Evolutionary conservation across 345 rosid species (phyloP).

Genomic region (Hibiscus mutabilis): DNA sequence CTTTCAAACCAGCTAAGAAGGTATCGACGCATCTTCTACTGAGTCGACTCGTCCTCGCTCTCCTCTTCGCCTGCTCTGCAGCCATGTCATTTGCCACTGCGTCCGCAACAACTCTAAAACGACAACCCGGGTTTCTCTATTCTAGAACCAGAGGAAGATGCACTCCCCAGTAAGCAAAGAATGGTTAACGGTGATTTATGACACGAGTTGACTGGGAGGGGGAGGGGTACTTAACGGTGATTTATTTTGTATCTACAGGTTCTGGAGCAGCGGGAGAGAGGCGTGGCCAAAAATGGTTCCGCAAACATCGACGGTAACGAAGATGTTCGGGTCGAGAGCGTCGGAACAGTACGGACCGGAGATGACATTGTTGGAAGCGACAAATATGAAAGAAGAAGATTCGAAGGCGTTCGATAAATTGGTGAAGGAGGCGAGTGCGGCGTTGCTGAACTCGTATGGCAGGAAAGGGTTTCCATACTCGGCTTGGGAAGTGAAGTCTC

Average conservation of each 20-base stretch:
- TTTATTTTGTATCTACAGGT: slow-evolving; percentile 29
- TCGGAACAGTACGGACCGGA: slow-evolving; percentile 66
- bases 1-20: background rate
- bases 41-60: slow-evolving; percentile 21
- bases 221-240: no score
- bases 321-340: slow-evolving; percentile 62
- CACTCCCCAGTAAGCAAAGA: slow-evolving; percentile 41
- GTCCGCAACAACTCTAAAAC: background rate
- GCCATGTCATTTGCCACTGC: slow-evolving; percentile 10
- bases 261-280: slow-evolving; percentile 74
- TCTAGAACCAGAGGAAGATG: slow-evolving; percentile 68
- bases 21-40: slow-evolving; percentile 11
- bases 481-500: slow-evolving; percentile 80
- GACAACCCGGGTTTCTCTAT: slow-evolving; percentile 49
- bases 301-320: slow-evolving; percentile 57
- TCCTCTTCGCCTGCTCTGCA: slow-evolving; percentile 20
- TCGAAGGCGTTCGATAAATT: slow-evolving; percentile 42
- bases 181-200: no score
- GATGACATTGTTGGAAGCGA: slow-evolving; percentile 57
- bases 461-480: slow-evolving; percentile 43
- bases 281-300: slow-evolving; percentile 92
- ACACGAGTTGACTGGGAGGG: no score
- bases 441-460: slow-evolving; percentile 72
- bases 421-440: slow-evolving; percentile 68
- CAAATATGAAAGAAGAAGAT: slow-evolving; percentile 47